A percentile compares a stretch with the other conserved stretches of the same genome.
phyloP scores from a whole-genome alignment of 2,329 filamentous ascomycete genomes.

The Aspergillus floridensis region DNA sequence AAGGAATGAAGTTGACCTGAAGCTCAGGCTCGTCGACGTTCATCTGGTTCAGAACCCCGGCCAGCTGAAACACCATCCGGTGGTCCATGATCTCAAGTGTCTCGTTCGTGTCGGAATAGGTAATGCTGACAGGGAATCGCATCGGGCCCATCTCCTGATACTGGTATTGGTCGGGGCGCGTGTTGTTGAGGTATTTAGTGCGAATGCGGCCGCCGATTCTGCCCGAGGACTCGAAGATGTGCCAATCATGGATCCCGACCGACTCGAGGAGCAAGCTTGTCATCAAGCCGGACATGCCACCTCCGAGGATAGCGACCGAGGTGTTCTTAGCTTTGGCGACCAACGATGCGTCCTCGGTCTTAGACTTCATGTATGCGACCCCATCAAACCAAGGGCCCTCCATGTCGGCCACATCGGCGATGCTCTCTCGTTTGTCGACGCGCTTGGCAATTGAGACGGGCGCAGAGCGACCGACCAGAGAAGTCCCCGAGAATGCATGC shows the following conservation, averaged over 20 bases:
- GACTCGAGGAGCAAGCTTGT: conserved; percentile 44
- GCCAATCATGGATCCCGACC: conserved; percentile 47
- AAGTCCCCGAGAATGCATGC: conserved; percentile 32
- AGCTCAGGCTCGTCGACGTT: conserved; percentile 36
- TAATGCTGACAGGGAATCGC: conserved; percentile 44
- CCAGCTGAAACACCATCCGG: conserved; percentile 45
- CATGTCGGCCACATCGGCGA: conserved; percentile 36
- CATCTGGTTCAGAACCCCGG: conserved; percentile 41
- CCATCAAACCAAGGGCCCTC: conserved; percentile 44
- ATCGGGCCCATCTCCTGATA: conserved; percentile 48
- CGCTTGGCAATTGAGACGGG: conserved; percentile 20
- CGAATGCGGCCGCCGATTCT: conserved; percentile 46
- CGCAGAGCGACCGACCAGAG: too few species aligned
- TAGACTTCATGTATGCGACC: conserved; percentile 36
- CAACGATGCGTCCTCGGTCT: conserved; percentile 23
- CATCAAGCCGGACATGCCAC: conserved; percentile 38
- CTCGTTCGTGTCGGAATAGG: conserved; percentile 42
- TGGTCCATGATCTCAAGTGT: conserved; percentile 45
- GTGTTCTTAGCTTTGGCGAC: conserved; percentile 32
- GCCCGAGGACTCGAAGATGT: conserved; percentile 44
- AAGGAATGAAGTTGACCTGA: conserved; percentile 44
- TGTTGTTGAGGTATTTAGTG: conserved; percentile 44
- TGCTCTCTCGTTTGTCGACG: conserved; percentile 23
- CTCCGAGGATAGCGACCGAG: conserved; percentile 39
- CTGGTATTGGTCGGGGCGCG: conserved; percentile 34